A percentile compares a stretch with the other conserved stretches of the same genome.
phyloP scores from a whole-genome alignment of 75 land plant genomes.

The Cupressus sempervirens region DNA sequence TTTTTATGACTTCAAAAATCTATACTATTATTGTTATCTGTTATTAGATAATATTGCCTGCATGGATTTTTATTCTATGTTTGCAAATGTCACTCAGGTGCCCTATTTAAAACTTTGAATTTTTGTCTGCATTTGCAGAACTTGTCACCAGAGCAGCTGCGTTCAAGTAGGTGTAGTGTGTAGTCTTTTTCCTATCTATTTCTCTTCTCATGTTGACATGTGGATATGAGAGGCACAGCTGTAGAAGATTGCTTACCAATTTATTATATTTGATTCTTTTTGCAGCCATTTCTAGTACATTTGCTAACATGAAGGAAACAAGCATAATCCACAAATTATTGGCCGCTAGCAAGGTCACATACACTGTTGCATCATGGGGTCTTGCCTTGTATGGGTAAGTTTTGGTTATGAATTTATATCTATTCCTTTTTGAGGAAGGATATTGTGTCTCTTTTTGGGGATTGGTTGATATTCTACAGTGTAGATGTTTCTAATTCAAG shows the following conservation, averaged over 20 bases:
- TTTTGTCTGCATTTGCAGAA: conserved; percentile 37
- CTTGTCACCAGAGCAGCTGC: conserved; percentile 71
- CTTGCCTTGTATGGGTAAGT: conserved; percentile 11
- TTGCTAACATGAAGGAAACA: conserved; percentile 10
- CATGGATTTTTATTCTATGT: not conserved
- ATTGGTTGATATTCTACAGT: not conserved
- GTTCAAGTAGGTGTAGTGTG: conserved; percentile 46
- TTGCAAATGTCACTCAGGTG: not conserved
- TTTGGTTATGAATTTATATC: not conserved
- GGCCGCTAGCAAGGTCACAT: conserved; percentile 4
- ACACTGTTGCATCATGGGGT: conserved; percentile 11
- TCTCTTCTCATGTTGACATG: not conserved
- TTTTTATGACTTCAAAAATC: not conserved
- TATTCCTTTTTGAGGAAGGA: not conserved
- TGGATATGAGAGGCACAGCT: not conserved
- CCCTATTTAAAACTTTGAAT: conserved; percentile 3
- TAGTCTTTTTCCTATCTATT: not conserved
- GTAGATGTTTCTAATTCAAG: conserved; percentile 1
- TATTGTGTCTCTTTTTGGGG: not conserved
- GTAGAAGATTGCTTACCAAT: not conserved
- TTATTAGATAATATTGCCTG: not conserved
- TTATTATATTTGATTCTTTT: not conserved
- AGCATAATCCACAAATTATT: not conserved
- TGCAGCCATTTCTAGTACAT: conserved; percentile 10
- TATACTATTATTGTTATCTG: not conserved